These are phyloP conservation scores for Diaporthe amygdali DNA, from an alignment of 2,329 filamentous ascomycete genomes.

Conservation along the genomic window DNA sequence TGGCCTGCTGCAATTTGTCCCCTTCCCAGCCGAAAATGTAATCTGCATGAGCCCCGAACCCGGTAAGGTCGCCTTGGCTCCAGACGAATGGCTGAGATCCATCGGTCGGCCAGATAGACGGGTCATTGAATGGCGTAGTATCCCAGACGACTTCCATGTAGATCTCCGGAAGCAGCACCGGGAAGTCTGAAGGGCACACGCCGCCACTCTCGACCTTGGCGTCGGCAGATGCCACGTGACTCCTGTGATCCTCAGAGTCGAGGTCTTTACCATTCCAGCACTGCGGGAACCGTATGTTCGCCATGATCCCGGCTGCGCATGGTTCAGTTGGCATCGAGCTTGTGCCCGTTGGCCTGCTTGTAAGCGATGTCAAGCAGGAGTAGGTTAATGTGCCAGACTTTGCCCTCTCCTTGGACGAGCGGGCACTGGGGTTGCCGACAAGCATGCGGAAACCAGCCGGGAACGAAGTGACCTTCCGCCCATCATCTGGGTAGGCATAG, in stretches of 20 bases:
- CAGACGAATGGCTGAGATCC: conserved; percentile 37
- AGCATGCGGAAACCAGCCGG: conserved; percentile 52
- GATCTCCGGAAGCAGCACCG: conserved; percentile 41
- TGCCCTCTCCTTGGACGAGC: conserved; percentile 33
- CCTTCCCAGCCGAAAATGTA: conserved; percentile 45
- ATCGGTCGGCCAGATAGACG: conserved; percentile 36
- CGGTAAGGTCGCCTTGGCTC: conserved; percentile 35
- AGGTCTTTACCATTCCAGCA: conserved; percentile 59
- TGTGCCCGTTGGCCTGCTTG: conserved; percentile 42
- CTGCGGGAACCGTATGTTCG: conserved; percentile 50
- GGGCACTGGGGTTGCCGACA: conserved; percentile 36
- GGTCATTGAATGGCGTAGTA: conserved; percentile 37
- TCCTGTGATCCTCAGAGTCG: conserved; percentile 52
- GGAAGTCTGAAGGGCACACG: conserved; percentile 30
- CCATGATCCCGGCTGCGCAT: conserved; percentile 42
- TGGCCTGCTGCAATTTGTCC: conserved; percentile 38
- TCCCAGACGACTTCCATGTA: conserved; percentile 41
- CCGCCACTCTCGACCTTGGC: conserved; percentile 31
- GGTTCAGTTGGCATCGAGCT: conserved; percentile 42
- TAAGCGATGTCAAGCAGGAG: conserved; percentile 43
- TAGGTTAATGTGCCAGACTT: conserved; percentile 49
- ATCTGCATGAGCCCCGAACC: conserved; percentile 43
- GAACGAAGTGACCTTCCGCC: conserved; percentile 45
- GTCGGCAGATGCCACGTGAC: conserved; percentile 41
- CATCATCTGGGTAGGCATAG: conserved; percentile 33